A percentile compares a stretch with the other conserved stretches of the same genome.
These are phyloP conservation scores for Xylaria grammica DNA, from an alignment of 495 filamentous ascomycete genomes.

Conservation along the genomic window DNA sequence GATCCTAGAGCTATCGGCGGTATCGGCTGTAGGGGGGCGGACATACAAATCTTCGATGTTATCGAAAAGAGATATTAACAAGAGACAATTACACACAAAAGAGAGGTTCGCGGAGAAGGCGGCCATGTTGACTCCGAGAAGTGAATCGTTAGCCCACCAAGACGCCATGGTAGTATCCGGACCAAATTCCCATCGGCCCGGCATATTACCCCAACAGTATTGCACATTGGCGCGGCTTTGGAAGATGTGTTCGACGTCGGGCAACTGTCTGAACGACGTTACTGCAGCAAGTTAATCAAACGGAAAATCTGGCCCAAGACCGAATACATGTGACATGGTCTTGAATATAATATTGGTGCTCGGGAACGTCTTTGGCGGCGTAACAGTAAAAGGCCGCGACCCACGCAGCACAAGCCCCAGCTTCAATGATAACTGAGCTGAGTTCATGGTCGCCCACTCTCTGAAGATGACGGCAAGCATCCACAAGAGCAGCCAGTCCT, in stretches of 20 bases:
- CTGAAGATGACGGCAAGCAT: slow-evolving; percentile 5
- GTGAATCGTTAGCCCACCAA: no score
- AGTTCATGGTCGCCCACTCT: background rate
- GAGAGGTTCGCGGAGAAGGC: background rate
- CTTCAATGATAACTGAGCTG: background rate
- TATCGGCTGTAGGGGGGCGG: background rate
- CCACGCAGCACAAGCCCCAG: background rate
- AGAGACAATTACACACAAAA: background rate
- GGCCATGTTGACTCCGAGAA: no score
- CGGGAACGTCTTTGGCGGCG: background rate
- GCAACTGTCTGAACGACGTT: background rate
- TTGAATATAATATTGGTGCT: background rate
- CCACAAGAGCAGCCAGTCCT: background rate
- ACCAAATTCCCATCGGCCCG: no score
- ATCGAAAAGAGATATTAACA: background rate
- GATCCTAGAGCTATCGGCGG: no score
- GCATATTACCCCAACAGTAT: no score
- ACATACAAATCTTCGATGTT: background rate
- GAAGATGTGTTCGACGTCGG: background rate
- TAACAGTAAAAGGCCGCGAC: slow-evolving; percentile 7
- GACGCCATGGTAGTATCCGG: no score
- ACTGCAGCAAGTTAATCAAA: background rate
- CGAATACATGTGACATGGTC: background rate
- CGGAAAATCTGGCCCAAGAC: background rate
- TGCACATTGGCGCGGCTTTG: no score